Evolutionary conservation across 2,329 filamentous ascomycete species (phyloP).

Genomic region (Exophiala oligosperma): DNA sequence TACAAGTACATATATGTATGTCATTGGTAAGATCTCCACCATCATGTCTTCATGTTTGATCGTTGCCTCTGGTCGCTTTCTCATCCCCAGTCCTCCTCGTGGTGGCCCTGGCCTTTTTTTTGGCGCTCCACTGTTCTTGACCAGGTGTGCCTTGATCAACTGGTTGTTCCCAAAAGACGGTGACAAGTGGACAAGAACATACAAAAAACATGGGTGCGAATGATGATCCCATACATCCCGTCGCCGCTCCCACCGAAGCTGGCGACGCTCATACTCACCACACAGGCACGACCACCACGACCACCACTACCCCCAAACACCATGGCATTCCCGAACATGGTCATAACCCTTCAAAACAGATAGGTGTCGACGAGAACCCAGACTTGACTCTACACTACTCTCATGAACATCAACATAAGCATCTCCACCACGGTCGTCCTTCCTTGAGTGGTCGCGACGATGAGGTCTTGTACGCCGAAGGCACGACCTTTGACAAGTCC

Average conservation of each 20-base stretch:
- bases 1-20: constrained; percentile 2
- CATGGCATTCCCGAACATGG: constrained; percentile 28
- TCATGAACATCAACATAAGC: constrained; percentile 41
- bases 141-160: constrained; percentile 30
- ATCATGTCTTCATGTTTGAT: constrained; percentile 25
- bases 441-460: constrained; percentile 40
- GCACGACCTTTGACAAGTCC: constrained; percentile 42
- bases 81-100: constrained; percentile 21
- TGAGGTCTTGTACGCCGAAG: constrained; percentile 52
- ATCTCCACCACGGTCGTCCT: constrained; percentile 40
- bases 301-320: background rate
- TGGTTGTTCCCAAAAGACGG: constrained; percentile 15
- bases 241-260: constrained; percentile 10
- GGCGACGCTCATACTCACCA: constrained; percentile 4
- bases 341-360: constrained; percentile 28
- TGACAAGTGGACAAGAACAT: background rate
- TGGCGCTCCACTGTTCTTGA: constrained; percentile 26
- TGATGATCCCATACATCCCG: constrained; percentile 8
- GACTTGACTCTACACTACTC: constrained; percentile 40
- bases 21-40: constrained; percentile 8
- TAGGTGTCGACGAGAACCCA: constrained; percentile 26
- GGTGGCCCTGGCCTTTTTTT: constrained; percentile 25
- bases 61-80: constrained; percentile 20
- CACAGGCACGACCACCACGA: background rate
- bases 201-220: constrained; percentile 12